These are phyloP conservation scores for Candida labiduridarum DNA, from an alignment of 1,139 yeast genomes.

Conservation along the genomic window DNA sequence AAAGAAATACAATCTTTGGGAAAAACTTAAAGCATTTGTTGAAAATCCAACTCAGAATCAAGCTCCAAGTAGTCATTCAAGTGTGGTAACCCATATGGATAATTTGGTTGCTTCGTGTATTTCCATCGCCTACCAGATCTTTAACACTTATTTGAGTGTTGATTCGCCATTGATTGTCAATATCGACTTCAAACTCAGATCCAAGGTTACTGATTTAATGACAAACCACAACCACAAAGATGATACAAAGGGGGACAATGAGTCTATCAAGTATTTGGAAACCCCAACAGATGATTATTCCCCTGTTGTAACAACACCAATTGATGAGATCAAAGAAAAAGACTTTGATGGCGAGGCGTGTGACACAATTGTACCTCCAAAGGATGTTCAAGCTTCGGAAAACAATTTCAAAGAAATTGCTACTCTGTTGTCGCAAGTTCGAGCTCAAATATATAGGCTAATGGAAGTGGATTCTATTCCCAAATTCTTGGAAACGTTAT, in stretches of 20 bases:
- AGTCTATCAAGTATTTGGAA: conserved; percentile 8
- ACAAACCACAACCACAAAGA: conserved; percentile 15
- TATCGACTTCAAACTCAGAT: conserved; percentile 61
- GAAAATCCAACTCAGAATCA: background rate
- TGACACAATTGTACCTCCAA: background rate
- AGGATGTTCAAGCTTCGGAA: background rate
- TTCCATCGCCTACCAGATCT: conserved; percentile 62
- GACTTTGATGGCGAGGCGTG: background rate
- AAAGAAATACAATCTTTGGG: conserved; percentile 22
- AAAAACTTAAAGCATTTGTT: conserved; percentile 12
- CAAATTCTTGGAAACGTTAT: conserved; percentile 50
- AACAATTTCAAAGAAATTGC: conserved; percentile 3
- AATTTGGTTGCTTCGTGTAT: conserved; percentile 48
- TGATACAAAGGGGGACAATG: background rate
- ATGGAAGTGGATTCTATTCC: conserved; percentile 79
- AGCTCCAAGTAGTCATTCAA: background rate
- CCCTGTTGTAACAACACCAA: background rate
- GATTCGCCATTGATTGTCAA: conserved; percentile 76
- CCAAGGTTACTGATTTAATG: conserved; percentile 49
- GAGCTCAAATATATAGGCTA: conserved; percentile 49
- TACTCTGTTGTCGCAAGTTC: conserved; percentile 11
- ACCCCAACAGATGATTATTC: conserved; percentile 12
- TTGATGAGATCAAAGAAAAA: background rate
- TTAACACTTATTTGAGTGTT: conserved; percentile 64
- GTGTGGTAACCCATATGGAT: conserved; percentile 19